Conservation (phyloP, 352 stramenopile species). For the Pilasporangium apinafurcum region DNA sequence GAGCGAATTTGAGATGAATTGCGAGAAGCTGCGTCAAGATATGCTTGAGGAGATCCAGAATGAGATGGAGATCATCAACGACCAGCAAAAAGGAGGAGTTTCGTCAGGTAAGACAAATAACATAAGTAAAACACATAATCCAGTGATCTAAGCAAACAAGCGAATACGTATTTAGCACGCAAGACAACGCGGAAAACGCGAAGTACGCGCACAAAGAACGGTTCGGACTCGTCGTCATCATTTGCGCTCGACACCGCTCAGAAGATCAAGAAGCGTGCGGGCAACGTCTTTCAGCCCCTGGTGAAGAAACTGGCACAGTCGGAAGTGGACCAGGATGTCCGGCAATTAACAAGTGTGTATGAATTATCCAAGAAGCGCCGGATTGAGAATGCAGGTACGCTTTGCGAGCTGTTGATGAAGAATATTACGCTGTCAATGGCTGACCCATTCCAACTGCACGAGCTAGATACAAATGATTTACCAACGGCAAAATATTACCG, state of each 20-base stretch:
- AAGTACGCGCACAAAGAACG: conserved; percentile 57
- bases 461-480: conserved; percentile 26
- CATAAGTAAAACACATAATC: too few relatives aligned
- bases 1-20: conserved; percentile 68
- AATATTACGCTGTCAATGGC: too few relatives aligned
- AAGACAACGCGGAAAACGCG: conserved; percentile 73
- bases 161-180: conserved; percentile 21
- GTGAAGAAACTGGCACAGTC: conserved; percentile 67
- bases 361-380: conserved; percentile 62
- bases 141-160: too few relatives aligned
- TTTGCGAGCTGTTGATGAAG: too few relatives aligned
- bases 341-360: conserved; percentile 42
- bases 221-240: conserved; percentile 13
- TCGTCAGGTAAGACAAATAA: conserved; percentile 14
- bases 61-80: conserved; percentile 78
- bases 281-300: conserved; percentile 60
- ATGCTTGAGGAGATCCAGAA: conserved; percentile 85
- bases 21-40: conserved; percentile 73
- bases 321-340: conserved; percentile 66
- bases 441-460: too few relatives aligned
- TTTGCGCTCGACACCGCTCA: conserved; percentile 44
- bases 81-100: conserved; percentile 58
- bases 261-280: conserved; percentile 66
- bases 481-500: conserved; percentile 61
- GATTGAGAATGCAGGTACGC: conserved; percentile 26